Evolutionary conservation across 1,284 basidiomycete species (phyloP), one percentile per base, ranked within the genome.

Genomic region (Ceratobasidium sp.): DNA sequence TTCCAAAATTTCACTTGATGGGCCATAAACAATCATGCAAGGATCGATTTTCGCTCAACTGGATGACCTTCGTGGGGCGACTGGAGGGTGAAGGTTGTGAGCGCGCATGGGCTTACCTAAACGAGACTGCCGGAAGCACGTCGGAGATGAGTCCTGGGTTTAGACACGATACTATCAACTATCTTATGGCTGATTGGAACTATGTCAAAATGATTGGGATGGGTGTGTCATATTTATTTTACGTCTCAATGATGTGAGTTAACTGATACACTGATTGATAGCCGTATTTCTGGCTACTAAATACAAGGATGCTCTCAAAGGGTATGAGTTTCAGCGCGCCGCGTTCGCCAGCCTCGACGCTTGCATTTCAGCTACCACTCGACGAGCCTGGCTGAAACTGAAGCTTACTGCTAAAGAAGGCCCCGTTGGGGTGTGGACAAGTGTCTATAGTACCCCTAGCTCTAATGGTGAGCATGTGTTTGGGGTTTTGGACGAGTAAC

Each of bases 21-120:
- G 44, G 46, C 17, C 66, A 68, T 46, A 23, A 48, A 12, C 44
- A 68, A 38, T 1, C 40, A 2, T 68, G 66, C 26, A 20, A 52
- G 13, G 26, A 46, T 26, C 46, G 66, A 10, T 52, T 46, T 33
- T 68, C 66, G 5, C 23, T 68, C n/a, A 68, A 68, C 23, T 50
- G 52, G 13, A 68, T 50, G 48, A n/a, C 5, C 10, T 33, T 3
- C 20, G 44, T 52, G 9, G 66, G 66, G 2, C 17, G 48, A 26
- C 23, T 68, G 13, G 66, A 68, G n/a, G 66, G 66, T 6, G 66
- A 68, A 68, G 66, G 44, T 23, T 52, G 44, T 13, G 66, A 68
- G 23, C 48, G 48, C 6, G 48, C 48, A 4, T 68, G 66, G 66
- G 66, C 66, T 3, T 48, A 15, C 48, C 26, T 68, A 3, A 68